Evolutionary conservation across 73 alveolate species (phyloP).

Genomic region (Diophrys sp.): DNA sequence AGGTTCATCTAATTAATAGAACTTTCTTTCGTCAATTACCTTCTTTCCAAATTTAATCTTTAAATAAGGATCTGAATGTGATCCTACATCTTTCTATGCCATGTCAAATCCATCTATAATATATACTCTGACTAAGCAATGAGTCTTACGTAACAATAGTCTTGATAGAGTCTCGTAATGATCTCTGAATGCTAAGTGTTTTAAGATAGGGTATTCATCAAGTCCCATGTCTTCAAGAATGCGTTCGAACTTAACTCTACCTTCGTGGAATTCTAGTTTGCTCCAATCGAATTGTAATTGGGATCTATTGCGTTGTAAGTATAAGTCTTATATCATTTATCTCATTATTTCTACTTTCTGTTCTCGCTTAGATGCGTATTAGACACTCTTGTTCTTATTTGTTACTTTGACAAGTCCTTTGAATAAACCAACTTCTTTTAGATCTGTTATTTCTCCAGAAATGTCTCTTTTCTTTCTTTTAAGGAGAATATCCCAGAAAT

Average conservation of each 20-base stretch:
- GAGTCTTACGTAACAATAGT: slow-evolving; percentile 20
- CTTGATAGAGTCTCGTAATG: background rate
- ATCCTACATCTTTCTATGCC: slow-evolving; percentile 70
- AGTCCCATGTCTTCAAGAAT: background rate
- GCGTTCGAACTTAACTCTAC: background rate
- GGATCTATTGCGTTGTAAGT: background rate
- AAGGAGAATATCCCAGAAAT: slow-evolving; percentile 20
- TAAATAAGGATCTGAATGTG: slow-evolving; percentile 88
- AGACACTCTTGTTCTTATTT: slow-evolving; percentile 4
- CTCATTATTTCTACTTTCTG: background rate
- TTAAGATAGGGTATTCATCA: background rate
- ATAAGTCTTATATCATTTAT: background rate
- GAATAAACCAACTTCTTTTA: slow-evolving; percentile 43
- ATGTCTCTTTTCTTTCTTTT: slow-evolving; percentile 17
- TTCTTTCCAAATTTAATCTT: slow-evolving; percentile 76
- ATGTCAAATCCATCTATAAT: slow-evolving; percentile 68
- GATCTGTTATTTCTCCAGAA: slow-evolving; percentile 28
- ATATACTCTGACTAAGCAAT: slow-evolving; percentile 67
- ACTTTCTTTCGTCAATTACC: slow-evolving; percentile 60
- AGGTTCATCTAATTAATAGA: background rate
- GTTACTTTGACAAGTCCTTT: slow-evolving; percentile 46
- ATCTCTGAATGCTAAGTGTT: background rate
- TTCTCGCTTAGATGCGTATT: background rate
- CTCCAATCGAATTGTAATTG: background rate
- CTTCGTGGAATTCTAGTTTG: background rate